Evolutionary conservation across 2,329 filamentous ascomycete genomes (phyloP).

Genomic region (Cryphonectria carpinicola): DNA sequence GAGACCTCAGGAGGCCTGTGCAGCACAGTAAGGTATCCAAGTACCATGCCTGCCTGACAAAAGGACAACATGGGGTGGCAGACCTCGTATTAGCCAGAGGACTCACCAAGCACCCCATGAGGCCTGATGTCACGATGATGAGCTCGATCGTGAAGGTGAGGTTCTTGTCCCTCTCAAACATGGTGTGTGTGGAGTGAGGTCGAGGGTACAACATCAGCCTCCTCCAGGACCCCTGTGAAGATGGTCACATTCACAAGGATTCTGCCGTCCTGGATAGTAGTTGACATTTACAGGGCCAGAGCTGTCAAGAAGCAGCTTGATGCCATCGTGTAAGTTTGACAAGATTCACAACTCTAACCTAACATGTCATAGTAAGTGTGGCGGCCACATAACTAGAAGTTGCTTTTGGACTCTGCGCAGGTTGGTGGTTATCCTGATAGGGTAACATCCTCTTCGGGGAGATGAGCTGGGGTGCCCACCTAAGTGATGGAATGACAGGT

Average conservation of each 20-base stretch:
- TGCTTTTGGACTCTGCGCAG: neutral
- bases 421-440: neutral
- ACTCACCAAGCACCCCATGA: neutral
- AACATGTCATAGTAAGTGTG: neutral
- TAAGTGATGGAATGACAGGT: neutral
- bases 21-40: neutral
- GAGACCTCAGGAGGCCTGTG: neutral
- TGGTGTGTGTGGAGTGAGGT: neutral
- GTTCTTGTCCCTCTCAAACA: neutral
- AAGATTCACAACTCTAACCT: neutral
- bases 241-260: neutral
- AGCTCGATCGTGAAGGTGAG: neutral
- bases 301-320: neutral
- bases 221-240: neutral
- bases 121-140: neutral
- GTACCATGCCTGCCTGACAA: neutral
- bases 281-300: neutral
- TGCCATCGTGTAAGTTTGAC: neutral
- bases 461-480: neutral
- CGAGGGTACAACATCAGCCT: neutral
- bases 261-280: neutral
- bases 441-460: neutral
- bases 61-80: neutral
- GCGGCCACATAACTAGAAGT: neutral
- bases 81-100: neutral